These are phyloP conservation scores for Lippia alba DNA, from an alignment of 305 asterid species.

Conservation along the genomic window DNA sequence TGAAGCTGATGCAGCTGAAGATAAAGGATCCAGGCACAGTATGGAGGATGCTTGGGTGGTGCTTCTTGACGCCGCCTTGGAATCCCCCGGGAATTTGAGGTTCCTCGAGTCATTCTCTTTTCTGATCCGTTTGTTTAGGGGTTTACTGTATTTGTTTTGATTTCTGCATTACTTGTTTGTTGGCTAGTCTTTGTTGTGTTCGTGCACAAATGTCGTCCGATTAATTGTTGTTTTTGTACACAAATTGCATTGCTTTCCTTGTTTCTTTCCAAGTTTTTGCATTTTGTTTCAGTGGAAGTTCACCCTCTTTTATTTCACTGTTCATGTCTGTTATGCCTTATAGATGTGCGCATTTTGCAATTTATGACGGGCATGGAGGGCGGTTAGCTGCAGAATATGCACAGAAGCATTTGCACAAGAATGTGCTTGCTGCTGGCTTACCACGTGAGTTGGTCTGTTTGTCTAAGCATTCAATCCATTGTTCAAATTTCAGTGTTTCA, in stretches of 20 bases:
- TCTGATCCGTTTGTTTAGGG: slow-evolving; percentile 3
- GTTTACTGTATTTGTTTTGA: background rate
- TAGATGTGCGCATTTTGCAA: slow-evolving; percentile 87
- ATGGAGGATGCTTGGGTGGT: slow-evolving; percentile 89
- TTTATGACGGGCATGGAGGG: slow-evolving; percentile 92
- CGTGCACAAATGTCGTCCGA: background rate
- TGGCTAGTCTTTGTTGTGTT: background rate
- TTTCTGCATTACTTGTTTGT: background rate
- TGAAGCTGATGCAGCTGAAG: slow-evolving; percentile 91
- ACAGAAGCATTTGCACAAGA: slow-evolving; percentile 74
- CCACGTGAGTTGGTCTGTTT: slow-evolving; percentile 99
- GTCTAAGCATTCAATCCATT: slow-evolving; percentile 45
- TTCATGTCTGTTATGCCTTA: slow-evolving; percentile 3
- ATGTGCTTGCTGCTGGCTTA: slow-evolving; percentile 89
- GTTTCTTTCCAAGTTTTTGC: background rate
- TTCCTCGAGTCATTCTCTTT: slow-evolving; percentile 10
- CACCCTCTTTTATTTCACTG: background rate
- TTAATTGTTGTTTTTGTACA: background rate
- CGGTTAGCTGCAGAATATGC: slow-evolving; percentile 89
- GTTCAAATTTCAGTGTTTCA: slow-evolving; percentile 11
- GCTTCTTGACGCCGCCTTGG: slow-evolving; percentile 62
- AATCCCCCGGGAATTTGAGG: slow-evolving; percentile 61
- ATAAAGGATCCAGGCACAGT: slow-evolving; percentile 74
- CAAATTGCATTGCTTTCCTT: slow-evolving; percentile 1
- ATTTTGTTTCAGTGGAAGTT: background rate